Base-by-base conservation (phyloP, 2,329 filamentous ascomycete genomes). In the Parastagonospora nodorum region DNA sequence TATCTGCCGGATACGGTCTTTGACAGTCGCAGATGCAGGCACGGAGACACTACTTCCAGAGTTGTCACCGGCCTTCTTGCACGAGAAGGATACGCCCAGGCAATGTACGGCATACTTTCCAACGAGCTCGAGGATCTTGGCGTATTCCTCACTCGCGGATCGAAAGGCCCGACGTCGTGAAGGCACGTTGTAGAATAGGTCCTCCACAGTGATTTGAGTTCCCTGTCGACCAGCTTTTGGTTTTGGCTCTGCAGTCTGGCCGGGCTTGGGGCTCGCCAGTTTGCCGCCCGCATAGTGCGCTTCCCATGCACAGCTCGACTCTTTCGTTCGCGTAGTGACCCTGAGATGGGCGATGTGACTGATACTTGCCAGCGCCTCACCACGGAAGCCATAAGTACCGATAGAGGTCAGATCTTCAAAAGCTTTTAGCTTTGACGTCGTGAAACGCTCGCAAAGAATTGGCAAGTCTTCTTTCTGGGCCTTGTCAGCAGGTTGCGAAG, bases 341-440 rank as follows among this genome's bases (percentile, higher is more conserved):
- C 88, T 91, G 16, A 99, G 81, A 77, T 99, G 95, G 30, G 95
- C 93, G 64, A 99, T 97, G 71, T 99, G 94, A 69, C 93, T 97
- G 72, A 99, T 99, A 75, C 94, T 97, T 11, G 94, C 94, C 47
- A 99, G 78, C 3, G 94, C 94, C 75, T 99, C 94, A 48, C 94
- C 94, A 45, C 94, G 88, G 69, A 99, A 99, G n/a, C 94, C 94
- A 73, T 99, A 99, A 1, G 94, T 97, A 43, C 87, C 88, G 58
- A 99, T 97, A 4, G 87, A 89, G 35, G 85, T 85, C 41, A 99
- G 80, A 71, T 99, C 94, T 72, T 97, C 93, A 61, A 99, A 99
- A 5, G 85, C 84, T 63, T 94, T 92, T 51, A 99, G 82, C 72
- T 99, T 99, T 10, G 93, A 97, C 0, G 94, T 99, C 8, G 94